These are phyloP conservation scores for Chrysosporium queenslandicum DNA, from an alignment of 2,329 filamentous ascomycete genomes.

Conservation along the genomic window DNA sequence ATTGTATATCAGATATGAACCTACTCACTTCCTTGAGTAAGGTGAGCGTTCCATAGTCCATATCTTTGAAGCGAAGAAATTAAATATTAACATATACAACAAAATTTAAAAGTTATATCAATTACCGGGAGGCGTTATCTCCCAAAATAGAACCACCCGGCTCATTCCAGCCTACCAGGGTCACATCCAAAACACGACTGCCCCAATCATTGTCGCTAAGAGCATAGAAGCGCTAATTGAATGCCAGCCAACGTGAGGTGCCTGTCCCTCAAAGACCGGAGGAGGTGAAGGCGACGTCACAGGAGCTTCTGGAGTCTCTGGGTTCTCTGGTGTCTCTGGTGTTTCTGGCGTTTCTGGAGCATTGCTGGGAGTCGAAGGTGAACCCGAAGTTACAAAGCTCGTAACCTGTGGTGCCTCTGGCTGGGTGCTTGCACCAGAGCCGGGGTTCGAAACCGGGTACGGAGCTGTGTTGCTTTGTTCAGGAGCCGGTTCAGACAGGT, in stretches of 20 bases:
- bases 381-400: not conserved
- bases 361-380: not conserved
- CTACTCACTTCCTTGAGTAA: not conserved
- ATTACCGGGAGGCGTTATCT: not conserved
- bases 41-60: not conserved
- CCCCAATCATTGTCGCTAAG: not conserved
- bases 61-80: not conserved
- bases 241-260: not conserved
- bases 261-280: not conserved
- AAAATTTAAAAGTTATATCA: not conserved
- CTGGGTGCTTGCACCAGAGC: not conserved
- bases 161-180: not conserved
- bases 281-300: not conserved
- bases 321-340: not conserved
- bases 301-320: not conserved
- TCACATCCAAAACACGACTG: not conserved
- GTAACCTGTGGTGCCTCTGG: not conserved
- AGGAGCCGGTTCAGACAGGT: not conserved
- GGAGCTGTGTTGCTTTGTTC: not conserved
- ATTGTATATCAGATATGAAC: not conserved
- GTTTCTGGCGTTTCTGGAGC: not conserved
- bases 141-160: not conserved
- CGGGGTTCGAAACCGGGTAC: not conserved
- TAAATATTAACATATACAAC: not conserved
- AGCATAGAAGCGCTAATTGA: not conserved